These are phyloP conservation scores for Xylaria sp. DNA, from an alignment of 2,329 filamentous ascomycete species.

Conservation along the genomic window DNA sequence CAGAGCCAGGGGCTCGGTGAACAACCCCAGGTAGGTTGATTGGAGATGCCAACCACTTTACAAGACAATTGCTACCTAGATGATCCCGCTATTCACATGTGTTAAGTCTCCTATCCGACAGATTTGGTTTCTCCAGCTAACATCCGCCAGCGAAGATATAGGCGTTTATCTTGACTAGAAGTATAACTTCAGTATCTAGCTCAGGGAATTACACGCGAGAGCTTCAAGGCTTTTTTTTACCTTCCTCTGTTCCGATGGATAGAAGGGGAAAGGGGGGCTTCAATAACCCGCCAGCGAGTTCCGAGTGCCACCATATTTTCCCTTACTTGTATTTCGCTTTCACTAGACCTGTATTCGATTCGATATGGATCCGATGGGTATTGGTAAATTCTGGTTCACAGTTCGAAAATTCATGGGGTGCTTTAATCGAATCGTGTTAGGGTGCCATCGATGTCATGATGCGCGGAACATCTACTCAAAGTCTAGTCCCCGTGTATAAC, in stretches of 20 bases:
- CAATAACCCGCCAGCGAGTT: no score
- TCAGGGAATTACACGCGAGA: no score
- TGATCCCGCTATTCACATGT: neutral
- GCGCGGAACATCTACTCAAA: constrained; percentile 47
- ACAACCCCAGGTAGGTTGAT: neutral
- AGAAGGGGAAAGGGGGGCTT: no score
- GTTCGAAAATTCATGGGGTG: neutral
- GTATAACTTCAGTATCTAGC: no score
- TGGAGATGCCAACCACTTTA: neutral
- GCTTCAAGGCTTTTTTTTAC: no score
- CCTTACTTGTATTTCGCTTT: neutral
- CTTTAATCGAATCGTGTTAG: constrained; percentile 48
- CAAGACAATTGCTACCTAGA: neutral
- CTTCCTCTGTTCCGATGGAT: no score
- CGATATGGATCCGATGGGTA: neutral
- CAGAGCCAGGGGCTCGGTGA: neutral
- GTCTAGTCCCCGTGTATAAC: neutral
- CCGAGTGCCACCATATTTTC: neutral
- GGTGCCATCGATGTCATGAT: constrained; percentile 55
- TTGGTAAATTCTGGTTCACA: neutral
- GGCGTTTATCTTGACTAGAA: no score
- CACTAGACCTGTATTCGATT: no score
- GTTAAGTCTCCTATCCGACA: no score
- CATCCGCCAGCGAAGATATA: no score
- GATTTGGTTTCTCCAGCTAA: no score